phyloP scores from a whole-genome alignment of 1,284 basidiomycete species.

The Exsudoporus floridanus region DNA sequence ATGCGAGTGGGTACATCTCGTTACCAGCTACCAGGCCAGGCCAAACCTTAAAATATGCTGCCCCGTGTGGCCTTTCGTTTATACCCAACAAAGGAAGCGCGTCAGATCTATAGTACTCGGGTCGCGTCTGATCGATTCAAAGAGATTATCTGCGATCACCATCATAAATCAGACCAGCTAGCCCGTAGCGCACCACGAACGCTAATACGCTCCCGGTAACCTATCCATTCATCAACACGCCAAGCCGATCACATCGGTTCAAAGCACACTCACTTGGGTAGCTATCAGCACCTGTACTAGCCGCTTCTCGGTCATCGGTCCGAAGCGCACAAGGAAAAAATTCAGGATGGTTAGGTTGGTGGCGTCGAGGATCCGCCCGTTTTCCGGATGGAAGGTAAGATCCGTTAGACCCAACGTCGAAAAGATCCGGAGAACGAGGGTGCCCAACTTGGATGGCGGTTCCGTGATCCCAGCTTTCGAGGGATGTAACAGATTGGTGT shows the following conservation, averaged over 20 bases:
- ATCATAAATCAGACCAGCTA: conserved; percentile 85
- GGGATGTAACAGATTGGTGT: conserved; percentile 73
- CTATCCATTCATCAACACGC: conserved; percentile 36
- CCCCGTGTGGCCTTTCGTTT: not conserved
- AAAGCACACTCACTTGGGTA: conserved; percentile 57
- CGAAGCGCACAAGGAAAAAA: conserved; percentile 72
- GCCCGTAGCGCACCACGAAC: conserved; percentile 83
- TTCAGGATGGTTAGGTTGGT: conserved; percentile 92
- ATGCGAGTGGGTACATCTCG: conserved; percentile 1
- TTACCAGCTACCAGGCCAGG: not conserved
- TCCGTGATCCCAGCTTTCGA: conserved; percentile 67
- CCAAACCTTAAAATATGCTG: not conserved
- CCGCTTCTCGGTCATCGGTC: conserved; percentile 78
- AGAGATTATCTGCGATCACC: conserved; percentile 69
- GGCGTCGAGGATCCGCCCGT: conserved; percentile 59
- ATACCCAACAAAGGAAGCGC: not conserved
- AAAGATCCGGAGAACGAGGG: conserved; percentile 57
- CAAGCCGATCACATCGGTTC: conserved; percentile 1
- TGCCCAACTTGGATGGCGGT: conserved; percentile 52
- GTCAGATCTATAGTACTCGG: not conserved
- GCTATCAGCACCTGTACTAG: conserved; percentile 73
- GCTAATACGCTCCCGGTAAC: conserved; percentile 72
- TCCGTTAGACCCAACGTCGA: conserved; percentile 65
- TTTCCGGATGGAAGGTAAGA: conserved; percentile 55
- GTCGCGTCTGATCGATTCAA: not conserved